A percentile compares a stretch with the other conserved stretches of the same genome.
Evolutionary conservation across 2,329 filamentous ascomycete genomes (phyloP).

Genomic region (Stagonosporopsis tanaceti): DNA sequence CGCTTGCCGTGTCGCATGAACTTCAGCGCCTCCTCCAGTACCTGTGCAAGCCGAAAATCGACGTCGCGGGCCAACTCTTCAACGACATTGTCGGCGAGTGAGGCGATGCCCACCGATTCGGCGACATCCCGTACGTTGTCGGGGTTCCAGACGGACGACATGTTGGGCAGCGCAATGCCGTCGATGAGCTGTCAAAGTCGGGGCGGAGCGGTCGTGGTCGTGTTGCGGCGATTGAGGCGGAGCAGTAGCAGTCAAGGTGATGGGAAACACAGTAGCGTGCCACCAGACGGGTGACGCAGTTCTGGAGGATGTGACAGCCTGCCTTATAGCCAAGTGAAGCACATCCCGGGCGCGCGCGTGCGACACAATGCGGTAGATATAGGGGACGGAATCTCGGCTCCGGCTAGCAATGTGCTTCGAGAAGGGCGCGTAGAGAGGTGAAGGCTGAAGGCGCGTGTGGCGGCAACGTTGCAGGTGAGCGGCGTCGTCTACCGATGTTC

Average conservation of each 20-base stretch:
- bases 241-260: constrained; percentile 21
- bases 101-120: constrained; percentile 88
- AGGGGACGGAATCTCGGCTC: background rate
- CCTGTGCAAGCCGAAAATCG: constrained; percentile 92
- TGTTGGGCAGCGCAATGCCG: constrained; percentile 24
- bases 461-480: background rate
- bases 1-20: constrained; percentile 93
- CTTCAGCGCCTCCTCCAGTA: constrained; percentile 91
- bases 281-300: constrained; percentile 39
- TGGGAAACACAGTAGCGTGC: constrained; percentile 35
- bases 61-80: constrained; percentile 91
- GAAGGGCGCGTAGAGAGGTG: background rate
- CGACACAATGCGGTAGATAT: constrained; percentile 22
- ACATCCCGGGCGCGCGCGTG: constrained; percentile 42
- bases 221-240: constrained; percentile 24
- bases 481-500: background rate
- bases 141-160: constrained; percentile 82
- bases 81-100: constrained; percentile 83
- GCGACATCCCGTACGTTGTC: constrained; percentile 96
- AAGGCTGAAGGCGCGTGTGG: constrained; percentile 2
- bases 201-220: constrained; percentile 20
- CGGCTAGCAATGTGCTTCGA: background rate
- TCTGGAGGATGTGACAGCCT: constrained; percentile 38
- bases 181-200: constrained; percentile 22
- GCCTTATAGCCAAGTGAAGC: constrained; percentile 41